These are phyloP conservation scores for Rhamnella rubrinervis DNA, from an alignment of 331 rosid species.

Conservation along the genomic window DNA sequence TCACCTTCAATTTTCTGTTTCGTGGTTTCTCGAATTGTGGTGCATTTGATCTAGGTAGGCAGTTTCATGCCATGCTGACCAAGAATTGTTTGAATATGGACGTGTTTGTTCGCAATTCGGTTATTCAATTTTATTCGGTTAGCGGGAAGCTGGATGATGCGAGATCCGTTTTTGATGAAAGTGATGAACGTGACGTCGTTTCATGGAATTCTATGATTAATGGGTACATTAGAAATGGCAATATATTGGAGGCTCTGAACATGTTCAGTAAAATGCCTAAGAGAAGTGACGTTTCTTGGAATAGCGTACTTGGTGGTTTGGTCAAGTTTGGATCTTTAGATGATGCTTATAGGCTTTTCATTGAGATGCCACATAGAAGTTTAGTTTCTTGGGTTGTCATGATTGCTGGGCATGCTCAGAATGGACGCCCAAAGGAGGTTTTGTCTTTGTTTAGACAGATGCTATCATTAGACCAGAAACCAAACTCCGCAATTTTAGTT, in stretches of 20 bases:
- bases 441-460: slow-evolving; percentile 17
- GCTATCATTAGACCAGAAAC: slow-evolving; percentile 2
- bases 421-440: slow-evolving; percentile 18
- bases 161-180: slow-evolving; percentile 18
- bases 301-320: slow-evolving; percentile 24
- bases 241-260: slow-evolving; percentile 12
- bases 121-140: slow-evolving; percentile 29
- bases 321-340: slow-evolving; percentile 13
- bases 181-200: slow-evolving; percentile 16
- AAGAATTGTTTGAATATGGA: slow-evolving; percentile 18
- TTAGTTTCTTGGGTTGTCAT: slow-evolving; percentile 21
- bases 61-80: slow-evolving; percentile 21
- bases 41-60: slow-evolving; percentile 27
- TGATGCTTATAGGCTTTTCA: slow-evolving; percentile 16
- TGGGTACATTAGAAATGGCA: slow-evolving; percentile 16
- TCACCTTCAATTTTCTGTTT: slow-evolving; percentile 25
- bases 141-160: slow-evolving; percentile 17
- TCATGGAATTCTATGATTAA: slow-evolving; percentile 26
- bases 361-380: slow-evolving; percentile 17
- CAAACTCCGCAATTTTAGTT: slow-evolving; percentile 20
- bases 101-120: slow-evolving; percentile 24
- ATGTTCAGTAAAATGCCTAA: slow-evolving; percentile 27
- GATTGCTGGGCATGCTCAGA: slow-evolving; percentile 18
- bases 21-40: slow-evolving; percentile 17
- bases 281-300: slow-evolving; percentile 24